phyloP scores from a whole-genome alignment of 805 yeast genomes.

The Candida ipomoeae region DNA sequence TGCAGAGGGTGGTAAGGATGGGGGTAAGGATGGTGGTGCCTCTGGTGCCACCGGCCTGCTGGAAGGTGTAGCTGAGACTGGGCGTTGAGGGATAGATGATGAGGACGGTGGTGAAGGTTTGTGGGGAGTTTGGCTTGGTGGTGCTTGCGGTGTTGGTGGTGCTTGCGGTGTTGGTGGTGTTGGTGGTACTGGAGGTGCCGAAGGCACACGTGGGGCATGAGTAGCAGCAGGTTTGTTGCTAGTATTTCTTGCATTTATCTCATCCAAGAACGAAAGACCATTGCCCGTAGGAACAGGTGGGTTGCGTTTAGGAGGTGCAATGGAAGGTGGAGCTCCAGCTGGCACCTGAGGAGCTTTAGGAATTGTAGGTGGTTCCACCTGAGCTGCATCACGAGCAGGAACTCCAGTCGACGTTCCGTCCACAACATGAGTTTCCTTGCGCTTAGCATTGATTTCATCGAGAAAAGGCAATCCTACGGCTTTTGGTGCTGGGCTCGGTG shows the following conservation, averaged over 20 bases:
- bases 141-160: constrained; percentile 17
- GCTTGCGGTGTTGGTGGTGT: constrained; percentile 13
- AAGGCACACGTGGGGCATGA: constrained; percentile 20
- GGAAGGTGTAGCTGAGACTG: not conserved
- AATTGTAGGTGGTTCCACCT: not conserved
- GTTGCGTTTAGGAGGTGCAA: constrained; percentile 41
- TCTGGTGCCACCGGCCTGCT: not conserved
- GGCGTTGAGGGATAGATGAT: not conserved
- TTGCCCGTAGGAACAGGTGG: constrained; percentile 21
- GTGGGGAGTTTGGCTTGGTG: not conserved
- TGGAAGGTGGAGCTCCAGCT: constrained; percentile 30
- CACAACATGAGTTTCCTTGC: constrained; percentile 46
- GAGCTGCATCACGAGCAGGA: constrained; percentile 5
- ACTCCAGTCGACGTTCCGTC: constrained; percentile 24
- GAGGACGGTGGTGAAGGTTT: not conserved
- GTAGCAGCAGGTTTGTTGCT: constrained; percentile 8
- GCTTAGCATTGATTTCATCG: constrained; percentile 46
- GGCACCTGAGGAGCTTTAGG: constrained; percentile 6
- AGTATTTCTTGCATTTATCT: constrained; percentile 4
- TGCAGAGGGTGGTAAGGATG: constrained; percentile 8
- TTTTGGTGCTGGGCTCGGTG: constrained; percentile 20
- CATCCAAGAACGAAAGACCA: constrained; percentile 7
- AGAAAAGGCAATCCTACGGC: constrained; percentile 46
- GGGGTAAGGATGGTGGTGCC: constrained; percentile 2
- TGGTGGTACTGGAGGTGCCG: constrained; percentile 15